These are phyloP conservation scores for Oldenlandia corymbosa DNA, from an alignment of 257 asterid species.

Conservation along the genomic window DNA sequence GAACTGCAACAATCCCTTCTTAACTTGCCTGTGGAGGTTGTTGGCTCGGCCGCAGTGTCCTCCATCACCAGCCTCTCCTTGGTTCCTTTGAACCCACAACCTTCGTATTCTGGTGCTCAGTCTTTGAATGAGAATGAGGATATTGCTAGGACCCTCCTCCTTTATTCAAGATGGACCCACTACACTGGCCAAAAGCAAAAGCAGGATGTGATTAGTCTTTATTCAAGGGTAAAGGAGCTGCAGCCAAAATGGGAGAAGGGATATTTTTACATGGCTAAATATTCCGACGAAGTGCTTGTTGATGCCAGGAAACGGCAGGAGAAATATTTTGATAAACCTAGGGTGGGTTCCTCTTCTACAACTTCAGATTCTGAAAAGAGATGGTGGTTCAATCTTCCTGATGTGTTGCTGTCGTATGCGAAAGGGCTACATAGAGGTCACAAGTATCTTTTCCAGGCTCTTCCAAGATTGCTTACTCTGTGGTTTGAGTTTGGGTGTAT, in stretches of 20 bases:
- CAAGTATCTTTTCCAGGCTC: constrained; percentile 92
- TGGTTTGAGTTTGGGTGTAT: constrained; percentile 93
- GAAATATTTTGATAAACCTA: constrained; percentile 44
- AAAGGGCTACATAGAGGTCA: constrained; percentile 96
- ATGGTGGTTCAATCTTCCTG: constrained; percentile 93
- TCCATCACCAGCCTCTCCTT: constrained; percentile 81
- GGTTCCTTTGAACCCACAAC: constrained; percentile 74
- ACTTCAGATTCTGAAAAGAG: constrained; percentile 53
- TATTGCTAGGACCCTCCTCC: constrained; percentile 86
- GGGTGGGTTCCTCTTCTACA: constrained; percentile 40
- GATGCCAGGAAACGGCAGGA: constrained; percentile 97
- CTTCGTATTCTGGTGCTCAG: constrained; percentile 50
- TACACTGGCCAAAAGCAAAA: constrained; percentile 94
- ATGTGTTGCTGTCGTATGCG: constrained; percentile 79
- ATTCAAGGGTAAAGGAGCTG: constrained; percentile 84
- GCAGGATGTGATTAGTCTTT: constrained; percentile 83
- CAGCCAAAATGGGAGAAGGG: constrained; percentile 99
- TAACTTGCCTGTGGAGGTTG: constrained; percentile 75
- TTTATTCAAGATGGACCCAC: constrained; percentile 93
- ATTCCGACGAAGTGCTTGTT: constrained; percentile 87
- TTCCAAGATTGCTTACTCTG: constrained; percentile 86
- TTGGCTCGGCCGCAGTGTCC: constrained; percentile 80
- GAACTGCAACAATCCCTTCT: constrained; percentile 96
- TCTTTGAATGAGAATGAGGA: constrained; percentile 51
- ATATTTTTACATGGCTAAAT: constrained; percentile 88